A percentile compares a stretch with the other conserved stretches of the same genome.
These are phyloP conservation scores for Lentithecium fluviatile DNA, from an alignment of 495 filamentous ascomycete genomes.

Conservation along the genomic window DNA sequence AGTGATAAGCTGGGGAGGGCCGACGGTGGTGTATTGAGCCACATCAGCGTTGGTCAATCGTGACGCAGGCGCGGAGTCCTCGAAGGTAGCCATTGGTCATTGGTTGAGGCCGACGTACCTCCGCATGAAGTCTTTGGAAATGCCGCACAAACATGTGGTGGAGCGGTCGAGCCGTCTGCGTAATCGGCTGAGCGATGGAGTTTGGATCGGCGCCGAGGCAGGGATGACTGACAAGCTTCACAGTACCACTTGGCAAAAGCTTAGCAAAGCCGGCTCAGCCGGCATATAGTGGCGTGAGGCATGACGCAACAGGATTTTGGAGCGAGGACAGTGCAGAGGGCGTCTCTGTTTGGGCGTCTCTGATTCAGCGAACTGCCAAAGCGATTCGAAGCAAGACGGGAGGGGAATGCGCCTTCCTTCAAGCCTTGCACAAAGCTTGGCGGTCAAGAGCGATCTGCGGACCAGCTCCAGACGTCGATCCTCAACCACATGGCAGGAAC, in stretches of 20 bases:
- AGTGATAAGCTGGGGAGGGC: background rate
- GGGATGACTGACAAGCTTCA: background rate
- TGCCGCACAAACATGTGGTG: background rate
- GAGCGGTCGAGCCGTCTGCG: background rate
- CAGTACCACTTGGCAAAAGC: background rate
- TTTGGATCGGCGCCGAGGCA: background rate
- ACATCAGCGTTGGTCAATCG: background rate
- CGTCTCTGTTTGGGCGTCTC: too few relatives aligned
- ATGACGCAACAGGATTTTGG: too few relatives aligned
- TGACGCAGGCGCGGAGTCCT: background rate
- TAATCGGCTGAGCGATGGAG: background rate
- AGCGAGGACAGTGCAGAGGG: too few relatives aligned
- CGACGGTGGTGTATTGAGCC: background rate
- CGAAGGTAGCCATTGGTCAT: background rate
- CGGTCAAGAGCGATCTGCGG: background rate
- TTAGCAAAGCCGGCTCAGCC: background rate
- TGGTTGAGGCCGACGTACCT: background rate
- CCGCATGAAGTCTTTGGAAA: background rate
- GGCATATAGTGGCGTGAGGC: too few relatives aligned
- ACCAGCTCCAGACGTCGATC: background rate
- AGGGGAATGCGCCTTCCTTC: too few relatives aligned
- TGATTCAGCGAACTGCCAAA: too few relatives aligned
- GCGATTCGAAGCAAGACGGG: background rate
- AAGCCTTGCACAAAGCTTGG: background rate
- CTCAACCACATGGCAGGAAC: slow-evolving; percentile 1